Conservation (phyloP, 495 filamentous ascomycete species). For the Penicillium desertorum region DNA sequence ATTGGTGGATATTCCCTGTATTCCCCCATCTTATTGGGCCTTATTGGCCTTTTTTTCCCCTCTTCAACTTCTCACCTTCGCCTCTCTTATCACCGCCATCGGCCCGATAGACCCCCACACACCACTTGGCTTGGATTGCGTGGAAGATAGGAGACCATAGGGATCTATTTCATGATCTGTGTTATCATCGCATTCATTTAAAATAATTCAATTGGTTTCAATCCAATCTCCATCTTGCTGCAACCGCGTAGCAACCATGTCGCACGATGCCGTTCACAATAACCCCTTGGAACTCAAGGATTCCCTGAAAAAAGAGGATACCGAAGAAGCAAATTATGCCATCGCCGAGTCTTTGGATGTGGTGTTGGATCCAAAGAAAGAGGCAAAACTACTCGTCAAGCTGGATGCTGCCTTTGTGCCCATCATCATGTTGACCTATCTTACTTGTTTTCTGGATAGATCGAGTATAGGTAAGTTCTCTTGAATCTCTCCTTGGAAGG, state of each 20-base stretch:
- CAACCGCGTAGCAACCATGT: background rate
- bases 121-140: background rate
- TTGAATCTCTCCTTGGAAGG: background rate
- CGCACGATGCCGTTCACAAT: background rate
- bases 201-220: too few species aligned
- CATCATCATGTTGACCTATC: slow-evolving; percentile 49
- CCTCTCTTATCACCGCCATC: background rate
- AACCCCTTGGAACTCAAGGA: slow-evolving; percentile 16
- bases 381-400: slow-evolving; percentile 42
- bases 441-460: slow-evolving; percentile 48
- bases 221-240: background rate
- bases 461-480: slow-evolving; percentile 43
- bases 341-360: slow-evolving; percentile 24
- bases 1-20: background rate
- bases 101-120: background rate
- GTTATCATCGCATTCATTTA: too few species aligned
- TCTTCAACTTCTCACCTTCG: background rate
- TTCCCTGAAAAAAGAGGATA: slow-evolving; percentile 20
- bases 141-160: background rate
- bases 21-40: background rate
- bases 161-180: background rate
- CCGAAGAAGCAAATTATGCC: slow-evolving; percentile 12
- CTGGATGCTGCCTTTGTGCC: slow-evolving; percentile 47
- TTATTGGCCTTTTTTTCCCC: background rate
- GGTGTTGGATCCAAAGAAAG: slow-evolving; percentile 33